phyloP scores from a whole-genome alignment of 805 yeast genomes.

The Saturnispora zaruensis region DNA sequence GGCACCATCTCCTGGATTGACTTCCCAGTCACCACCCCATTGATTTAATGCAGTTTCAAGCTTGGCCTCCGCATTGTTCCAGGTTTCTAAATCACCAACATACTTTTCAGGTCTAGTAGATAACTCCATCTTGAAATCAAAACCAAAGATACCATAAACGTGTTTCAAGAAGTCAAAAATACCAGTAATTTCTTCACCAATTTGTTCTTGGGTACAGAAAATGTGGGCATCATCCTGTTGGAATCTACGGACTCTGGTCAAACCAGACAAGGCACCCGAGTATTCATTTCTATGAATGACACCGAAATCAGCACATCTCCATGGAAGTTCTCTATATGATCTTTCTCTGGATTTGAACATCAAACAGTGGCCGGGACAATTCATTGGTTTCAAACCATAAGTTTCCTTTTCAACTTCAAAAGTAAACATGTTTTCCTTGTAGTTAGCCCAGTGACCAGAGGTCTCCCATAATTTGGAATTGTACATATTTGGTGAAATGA shows the following conservation, averaged over 20 bases:
- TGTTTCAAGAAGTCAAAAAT: constrained; percentile 79
- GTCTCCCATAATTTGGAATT: constrained; percentile 97
- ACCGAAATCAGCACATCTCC: constrained; percentile 98
- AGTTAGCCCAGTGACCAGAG: constrained; percentile 98
- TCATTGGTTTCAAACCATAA: constrained; percentile 87
- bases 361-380: constrained; percentile 71
- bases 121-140: constrained; percentile 92
- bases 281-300: constrained; percentile 95
- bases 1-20: constrained; percentile 97
- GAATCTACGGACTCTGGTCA: constrained; percentile 97
- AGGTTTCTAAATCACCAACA: constrained; percentile 88
- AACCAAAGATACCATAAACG: constrained; percentile 87
- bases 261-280: constrained; percentile 88
- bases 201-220: constrained; percentile 89
- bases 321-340: constrained; percentile 93
- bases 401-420: constrained; percentile 95
- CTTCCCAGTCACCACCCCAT: constrained; percentile 88
- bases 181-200: constrained; percentile 73
- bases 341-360: constrained; percentile 88
- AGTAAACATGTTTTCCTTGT: constrained; percentile 94
- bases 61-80: constrained; percentile 86
- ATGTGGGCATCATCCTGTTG: constrained; percentile 99
- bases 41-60: constrained; percentile 73
- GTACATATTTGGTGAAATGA: constrained; percentile 98
- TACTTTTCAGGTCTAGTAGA: constrained; percentile 96